Evolutionary conservation across 2,329 filamentous ascomycete species (phyloP).

Genomic region (Exophiala dermatitidis): DNA sequence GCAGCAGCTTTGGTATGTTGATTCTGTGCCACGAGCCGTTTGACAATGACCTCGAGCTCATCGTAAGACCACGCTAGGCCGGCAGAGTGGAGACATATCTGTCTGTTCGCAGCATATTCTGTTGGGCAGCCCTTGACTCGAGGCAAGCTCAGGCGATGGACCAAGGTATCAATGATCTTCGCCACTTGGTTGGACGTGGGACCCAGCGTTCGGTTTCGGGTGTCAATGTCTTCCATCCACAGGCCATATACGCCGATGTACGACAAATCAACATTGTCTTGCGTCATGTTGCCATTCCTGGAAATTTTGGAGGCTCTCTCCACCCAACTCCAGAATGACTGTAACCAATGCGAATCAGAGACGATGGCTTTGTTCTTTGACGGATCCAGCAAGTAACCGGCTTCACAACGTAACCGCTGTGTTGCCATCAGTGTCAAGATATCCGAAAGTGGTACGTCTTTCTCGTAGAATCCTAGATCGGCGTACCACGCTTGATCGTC

Average conservation of each 20-base stretch:
- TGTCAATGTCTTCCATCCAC: conserved; percentile 51
- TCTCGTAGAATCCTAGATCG: conserved; percentile 20
- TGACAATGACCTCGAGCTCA: conserved; percentile 44
- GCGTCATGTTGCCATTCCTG: conserved; percentile 47
- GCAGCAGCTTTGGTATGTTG: conserved; percentile 58
- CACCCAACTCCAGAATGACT: conserved; percentile 54
- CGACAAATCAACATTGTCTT: conserved; percentile 51
- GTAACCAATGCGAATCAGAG: conserved; percentile 49
- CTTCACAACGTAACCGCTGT: conserved; percentile 46
- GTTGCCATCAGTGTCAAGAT: conserved; percentile 38
- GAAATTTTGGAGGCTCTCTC: conserved; percentile 42
- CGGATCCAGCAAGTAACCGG: conserved; percentile 49
- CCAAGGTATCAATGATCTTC: conserved; percentile 45
- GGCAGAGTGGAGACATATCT: conserved; percentile 54
- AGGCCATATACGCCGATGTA: conserved; percentile 54
- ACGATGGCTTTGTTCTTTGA: conserved; percentile 50
- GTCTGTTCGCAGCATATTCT: conserved; percentile 49
- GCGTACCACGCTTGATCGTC: conserved; percentile 20
- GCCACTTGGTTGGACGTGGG: conserved; percentile 17
- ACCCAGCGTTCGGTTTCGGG: conserved; percentile 18
- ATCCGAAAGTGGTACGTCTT: conserved; percentile 33
- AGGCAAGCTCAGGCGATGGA: conserved; percentile 45
- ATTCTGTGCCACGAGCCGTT: conserved; percentile 46
- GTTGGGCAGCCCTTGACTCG: conserved; percentile 47
- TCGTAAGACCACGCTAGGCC: conserved; percentile 50